phyloP scores from a whole-genome alignment of 2,329 filamentous ascomycete species.

The Fusarium compactum region DNA sequence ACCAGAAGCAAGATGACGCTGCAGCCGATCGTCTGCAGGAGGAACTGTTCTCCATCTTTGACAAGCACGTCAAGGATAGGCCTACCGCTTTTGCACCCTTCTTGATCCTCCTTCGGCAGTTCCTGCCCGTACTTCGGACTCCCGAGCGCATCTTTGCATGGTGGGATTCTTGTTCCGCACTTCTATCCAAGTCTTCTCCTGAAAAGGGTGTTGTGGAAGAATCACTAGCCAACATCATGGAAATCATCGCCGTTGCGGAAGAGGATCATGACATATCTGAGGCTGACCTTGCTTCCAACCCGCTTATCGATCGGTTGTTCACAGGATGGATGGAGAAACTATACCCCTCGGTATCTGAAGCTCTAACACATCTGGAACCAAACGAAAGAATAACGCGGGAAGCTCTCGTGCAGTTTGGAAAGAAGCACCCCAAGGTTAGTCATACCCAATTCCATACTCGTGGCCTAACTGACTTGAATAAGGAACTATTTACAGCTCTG shows the following conservation, averaged over 20 bases:
- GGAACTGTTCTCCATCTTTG: constrained; percentile 75
- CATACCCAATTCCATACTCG: not conserved
- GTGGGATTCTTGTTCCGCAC: constrained; percentile 68
- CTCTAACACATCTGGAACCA: constrained; percentile 55
- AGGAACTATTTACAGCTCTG: constrained; percentile 75
- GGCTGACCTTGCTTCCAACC: constrained; percentile 58
- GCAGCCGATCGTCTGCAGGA: constrained; percentile 79
- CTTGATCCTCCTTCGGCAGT: constrained; percentile 72
- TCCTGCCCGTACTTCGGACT: constrained; percentile 73
- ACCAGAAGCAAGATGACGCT: constrained; percentile 74
- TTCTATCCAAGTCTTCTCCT: constrained; percentile 64
- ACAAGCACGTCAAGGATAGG: constrained; percentile 70
- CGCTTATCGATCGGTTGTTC: constrained; percentile 69
- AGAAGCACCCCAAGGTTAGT: constrained; percentile 71
- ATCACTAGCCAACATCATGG: constrained; percentile 72
- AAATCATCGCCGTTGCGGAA: constrained; percentile 72
- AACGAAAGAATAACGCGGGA: constrained; percentile 65
- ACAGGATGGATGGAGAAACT: constrained; percentile 67
- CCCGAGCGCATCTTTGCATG: constrained; percentile 74
- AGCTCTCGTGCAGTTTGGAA: constrained; percentile 71
- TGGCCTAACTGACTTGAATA: constrained; percentile 4
- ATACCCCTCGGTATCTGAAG: constrained; percentile 53
- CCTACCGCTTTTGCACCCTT: constrained; percentile 73
- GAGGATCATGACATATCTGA: constrained; percentile 62
- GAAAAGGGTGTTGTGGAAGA: constrained; percentile 75